Evolutionary conservation across 2,329 filamentous ascomycete species (phyloP).

Genomic region (Ilyonectria mors-panacis): DNA sequence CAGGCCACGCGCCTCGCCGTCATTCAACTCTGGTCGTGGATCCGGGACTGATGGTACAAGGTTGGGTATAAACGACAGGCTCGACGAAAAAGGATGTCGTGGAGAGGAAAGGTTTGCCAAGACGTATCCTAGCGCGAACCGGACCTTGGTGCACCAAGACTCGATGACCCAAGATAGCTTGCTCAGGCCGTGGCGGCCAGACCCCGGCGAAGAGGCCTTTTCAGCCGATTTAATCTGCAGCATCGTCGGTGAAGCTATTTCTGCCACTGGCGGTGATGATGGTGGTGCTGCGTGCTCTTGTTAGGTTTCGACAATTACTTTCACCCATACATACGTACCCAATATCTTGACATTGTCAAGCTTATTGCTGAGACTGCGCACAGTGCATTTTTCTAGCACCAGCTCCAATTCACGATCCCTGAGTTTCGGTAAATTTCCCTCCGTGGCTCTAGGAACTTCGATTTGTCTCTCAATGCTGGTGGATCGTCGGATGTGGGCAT

Average conservation of each 20-base stretch:
- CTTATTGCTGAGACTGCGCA: no score
- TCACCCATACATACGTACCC: background rate
- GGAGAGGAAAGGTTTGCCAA: background rate
- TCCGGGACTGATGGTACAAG: background rate
- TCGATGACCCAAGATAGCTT: background rate
- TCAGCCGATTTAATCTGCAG: background rate
- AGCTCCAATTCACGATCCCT: no score
- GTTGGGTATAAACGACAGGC: background rate
- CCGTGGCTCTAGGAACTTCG: no score
- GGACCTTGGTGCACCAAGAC: background rate
- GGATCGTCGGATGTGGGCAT: no score
- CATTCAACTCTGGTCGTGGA: background rate
- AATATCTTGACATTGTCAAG: background rate
- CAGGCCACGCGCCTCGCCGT: background rate
- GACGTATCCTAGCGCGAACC: background rate
- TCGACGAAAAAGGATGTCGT: background rate
- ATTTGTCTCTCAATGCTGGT: background rate
- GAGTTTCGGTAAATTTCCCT: no score
- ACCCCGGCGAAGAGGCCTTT: background rate
- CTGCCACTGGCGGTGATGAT: no score
- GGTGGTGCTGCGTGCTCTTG: no score
- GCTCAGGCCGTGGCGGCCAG: background rate
- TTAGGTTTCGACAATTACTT: no score
- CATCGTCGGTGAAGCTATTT: no score
- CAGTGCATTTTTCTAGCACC: no score